Base-by-base conservation (phyloP, 192 early-diverging fungal genomes). In the Chytriomyces confervae region DNA sequence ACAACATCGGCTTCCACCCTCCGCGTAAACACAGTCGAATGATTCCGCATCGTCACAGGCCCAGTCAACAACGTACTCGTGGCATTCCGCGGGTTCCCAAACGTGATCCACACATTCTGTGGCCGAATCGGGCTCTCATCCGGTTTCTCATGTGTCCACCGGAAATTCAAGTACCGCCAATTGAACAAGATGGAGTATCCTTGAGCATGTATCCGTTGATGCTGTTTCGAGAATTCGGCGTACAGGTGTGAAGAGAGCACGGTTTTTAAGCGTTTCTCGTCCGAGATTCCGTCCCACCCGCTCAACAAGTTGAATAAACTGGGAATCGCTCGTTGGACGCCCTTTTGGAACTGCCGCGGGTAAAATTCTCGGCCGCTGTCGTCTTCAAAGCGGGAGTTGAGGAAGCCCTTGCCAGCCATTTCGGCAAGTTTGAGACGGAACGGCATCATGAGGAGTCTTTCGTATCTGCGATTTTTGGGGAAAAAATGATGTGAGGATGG, bases 21-120 rank as follows among this genome's bases (percentile, higher is more conserved):
- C 11, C 61, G 53, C 11, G 61, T 47, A n/a, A 47, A 47, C n/a
- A 74, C 46, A 5, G 57, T 44, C n/a, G 36, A 45, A 13, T 44
- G 8, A 45, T 74, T 11, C 9, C 47, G 29, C 18, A 63, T 24
- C 4, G 45, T 20, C 7, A 74, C 61, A 43, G 72, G 72, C 11
- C 72, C 72, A n/a, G 23, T 8, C 9, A 74, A 48, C n/a, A 74
- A 45, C 44, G 72, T 74, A n/a, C 60, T 46, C 20, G 61, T 63
- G 3, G 62, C 72, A 46, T 63, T 45, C 24, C 20, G 7, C 5
- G 43, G 36, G 7, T 36, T 18, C 13, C 72, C 72, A 62, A 74
- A 74, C n/a, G 62, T 63, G 45, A 63, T 7, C 72, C 72, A 74
- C 6, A 74, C 48, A 46, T 62, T n/a, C 6, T 9, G 9, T 2